phyloP scores from a whole-genome alignment of 2,329 filamentous ascomycete species.

The Paecilomyces variotii region DNA sequence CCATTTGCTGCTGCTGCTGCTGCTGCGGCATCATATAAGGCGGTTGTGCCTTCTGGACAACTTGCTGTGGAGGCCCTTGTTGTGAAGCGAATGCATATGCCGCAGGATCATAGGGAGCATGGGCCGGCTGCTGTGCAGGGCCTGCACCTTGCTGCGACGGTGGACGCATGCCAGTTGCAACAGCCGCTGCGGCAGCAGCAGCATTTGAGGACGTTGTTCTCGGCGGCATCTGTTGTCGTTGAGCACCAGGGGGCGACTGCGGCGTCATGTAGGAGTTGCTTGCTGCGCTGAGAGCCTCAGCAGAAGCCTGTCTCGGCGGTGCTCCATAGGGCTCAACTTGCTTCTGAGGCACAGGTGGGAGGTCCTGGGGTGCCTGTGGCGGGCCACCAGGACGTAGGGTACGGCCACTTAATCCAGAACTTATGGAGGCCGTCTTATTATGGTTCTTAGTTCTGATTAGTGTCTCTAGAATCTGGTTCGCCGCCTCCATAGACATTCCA shows the following conservation, averaged over 20 bases:
- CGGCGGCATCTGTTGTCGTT: conserved; percentile 39
- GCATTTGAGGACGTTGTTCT: conserved; percentile 43
- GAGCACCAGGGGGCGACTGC: conserved; percentile 36
- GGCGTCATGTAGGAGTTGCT: conserved; percentile 34
- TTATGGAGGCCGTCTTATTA: conserved; percentile 46
- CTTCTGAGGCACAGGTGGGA: conserved; percentile 27
- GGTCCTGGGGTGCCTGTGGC: conserved; percentile 34
- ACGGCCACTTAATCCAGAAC: conserved; percentile 47
- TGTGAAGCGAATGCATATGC: conserved; percentile 30
- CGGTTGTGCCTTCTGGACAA: conserved; percentile 17
- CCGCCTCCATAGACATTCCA: conserved; percentile 97
- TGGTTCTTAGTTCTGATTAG: conserved; percentile 72
- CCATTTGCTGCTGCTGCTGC: conserved; percentile 4
- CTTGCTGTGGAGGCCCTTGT: conserved; percentile 20
- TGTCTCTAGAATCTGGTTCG: conserved; percentile 85
- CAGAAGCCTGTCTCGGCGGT: conserved; percentile 28
- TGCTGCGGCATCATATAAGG: conserved; percentile 20
- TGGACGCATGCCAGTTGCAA: conserved; percentile 39
- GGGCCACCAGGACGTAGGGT: conserved; percentile 53
- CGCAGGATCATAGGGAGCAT: conserved; percentile 38
- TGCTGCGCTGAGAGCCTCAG: conserved; percentile 36
- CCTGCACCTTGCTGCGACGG: conserved; percentile 29
- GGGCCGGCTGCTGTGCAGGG: conserved; percentile 35
- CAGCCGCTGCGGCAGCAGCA: conserved; percentile 43
- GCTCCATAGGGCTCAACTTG: conserved; percentile 29